A percentile compares a stretch with the other conserved stretches of the same genome.
Evolutionary conservation across 1,139 yeast genomes (phyloP).

Genomic region (Hyphopichia wangnamkhiaoensis): DNA sequence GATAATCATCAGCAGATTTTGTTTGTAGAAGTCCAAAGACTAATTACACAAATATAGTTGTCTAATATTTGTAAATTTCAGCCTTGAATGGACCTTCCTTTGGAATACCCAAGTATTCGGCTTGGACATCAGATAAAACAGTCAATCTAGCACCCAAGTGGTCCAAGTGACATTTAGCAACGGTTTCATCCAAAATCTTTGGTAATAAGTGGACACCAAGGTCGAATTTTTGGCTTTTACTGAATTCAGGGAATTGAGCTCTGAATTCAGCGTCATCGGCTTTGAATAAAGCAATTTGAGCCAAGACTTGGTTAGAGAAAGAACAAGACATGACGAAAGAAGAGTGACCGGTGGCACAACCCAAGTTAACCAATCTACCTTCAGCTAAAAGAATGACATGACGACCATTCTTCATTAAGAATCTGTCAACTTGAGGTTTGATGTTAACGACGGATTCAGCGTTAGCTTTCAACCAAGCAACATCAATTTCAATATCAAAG

Average conservation of each 20-base stretch:
- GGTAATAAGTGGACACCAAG: conserved; percentile 97
- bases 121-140: conserved; percentile 74
- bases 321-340: conserved; percentile 99
- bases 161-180: conserved; percentile 94
- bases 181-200: conserved; percentile 98
- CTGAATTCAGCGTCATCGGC: conserved; percentile 82
- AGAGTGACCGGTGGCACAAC: conserved; percentile 99
- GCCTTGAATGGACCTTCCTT: conserved; percentile 97
- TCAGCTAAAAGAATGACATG: conserved; percentile 97
- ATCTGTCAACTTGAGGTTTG: conserved; percentile 99
- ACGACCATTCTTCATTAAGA: conserved; percentile 84
- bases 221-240: conserved; percentile 88
- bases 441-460: conserved; percentile 91
- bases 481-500: conserved; percentile 98
- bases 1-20: conserved; percentile 14
- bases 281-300: conserved; percentile 98
- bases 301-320: conserved; percentile 99
- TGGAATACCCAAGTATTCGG: conserved; percentile 94
- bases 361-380: conserved; percentile 99
- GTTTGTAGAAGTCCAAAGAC: conserved; percentile 3
- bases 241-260: conserved; percentile 81
- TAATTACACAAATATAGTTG: conserved; percentile 8
- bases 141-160: conserved; percentile 94
- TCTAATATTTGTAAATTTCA: conserved; percentile 96
- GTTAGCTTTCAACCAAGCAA: conserved; percentile 94